Evolutionary conservation across 1,139 yeast genomes (phyloP).

Genomic region (Hemisphaericaspora lyxosophila): DNA sequence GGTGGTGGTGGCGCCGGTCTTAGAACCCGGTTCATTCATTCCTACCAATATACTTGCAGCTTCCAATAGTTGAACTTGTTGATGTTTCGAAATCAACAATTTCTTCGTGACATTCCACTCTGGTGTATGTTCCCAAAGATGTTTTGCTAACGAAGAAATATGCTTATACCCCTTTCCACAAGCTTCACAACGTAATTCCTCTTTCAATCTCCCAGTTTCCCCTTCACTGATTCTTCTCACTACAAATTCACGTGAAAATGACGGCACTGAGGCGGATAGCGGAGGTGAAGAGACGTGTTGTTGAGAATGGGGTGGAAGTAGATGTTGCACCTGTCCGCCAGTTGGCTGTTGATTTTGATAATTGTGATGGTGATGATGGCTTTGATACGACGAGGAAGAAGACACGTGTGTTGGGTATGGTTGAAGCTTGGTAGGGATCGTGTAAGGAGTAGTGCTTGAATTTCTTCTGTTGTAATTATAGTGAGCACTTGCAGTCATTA

Average conservation of each 20-base stretch:
- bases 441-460: constrained; percentile 34
- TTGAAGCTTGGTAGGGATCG: constrained; percentile 31
- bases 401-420: constrained; percentile 9
- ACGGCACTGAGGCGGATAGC: constrained; percentile 42
- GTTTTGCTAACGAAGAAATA: constrained; percentile 73
- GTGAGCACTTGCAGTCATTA: constrained; percentile 30
- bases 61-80: constrained; percentile 83
- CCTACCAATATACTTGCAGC: constrained; percentile 86
- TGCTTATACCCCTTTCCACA: constrained; percentile 91
- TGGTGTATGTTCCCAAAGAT: constrained; percentile 81
- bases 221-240: constrained; percentile 84
- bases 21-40: constrained; percentile 54
- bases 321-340: constrained; percentile 4
- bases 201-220: constrained; percentile 79
- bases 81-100: constrained; percentile 80
- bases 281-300: constrained; percentile 8
- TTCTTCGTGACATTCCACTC: constrained; percentile 88
- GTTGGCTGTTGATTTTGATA: constrained; percentile 7
- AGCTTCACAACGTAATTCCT: constrained; percentile 82
- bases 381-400: constrained; percentile 9
- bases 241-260: constrained; percentile 69
- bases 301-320: constrained; percentile 7
- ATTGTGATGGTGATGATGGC: constrained; percentile 10
- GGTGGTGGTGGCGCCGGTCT: not conserved
- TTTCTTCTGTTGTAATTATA: constrained; percentile 35